Evolutionary conservation across 169 alveolate species (phyloP).

Genomic region (Plasmodium yoelii): DNA sequence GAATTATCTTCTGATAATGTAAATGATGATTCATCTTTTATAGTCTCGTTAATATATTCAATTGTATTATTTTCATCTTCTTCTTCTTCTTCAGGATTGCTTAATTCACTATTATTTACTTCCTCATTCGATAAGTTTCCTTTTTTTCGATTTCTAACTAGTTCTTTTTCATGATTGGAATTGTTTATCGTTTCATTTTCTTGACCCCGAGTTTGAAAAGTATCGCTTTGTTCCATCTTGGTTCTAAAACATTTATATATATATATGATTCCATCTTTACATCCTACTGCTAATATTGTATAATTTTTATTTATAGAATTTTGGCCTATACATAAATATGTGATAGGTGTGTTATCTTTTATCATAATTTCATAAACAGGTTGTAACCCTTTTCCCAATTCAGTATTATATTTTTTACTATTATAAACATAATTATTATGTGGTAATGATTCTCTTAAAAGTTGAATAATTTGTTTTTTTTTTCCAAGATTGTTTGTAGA

Average conservation of each 20-base stretch:
- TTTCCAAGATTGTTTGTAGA: background rate
- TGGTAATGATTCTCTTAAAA: conserved; percentile 51
- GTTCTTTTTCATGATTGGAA: background rate
- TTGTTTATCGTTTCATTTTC: background rate
- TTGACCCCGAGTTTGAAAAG: background rate
- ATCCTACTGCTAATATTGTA: conserved; percentile 88
- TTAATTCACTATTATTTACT: background rate
- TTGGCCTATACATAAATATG: conserved; percentile 88
- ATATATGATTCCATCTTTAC: conserved; percentile 87
- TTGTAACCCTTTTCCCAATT: conserved; percentile 62
- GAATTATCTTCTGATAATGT: conserved; percentile 25
- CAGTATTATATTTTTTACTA: conserved; percentile 45
- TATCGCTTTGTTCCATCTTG: conserved; percentile 75
- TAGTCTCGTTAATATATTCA: background rate
- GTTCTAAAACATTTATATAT: conserved; percentile 82
- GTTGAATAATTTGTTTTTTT: conserved; percentile 10
- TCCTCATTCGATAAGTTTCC: background rate
- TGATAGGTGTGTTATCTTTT: conserved; percentile 61
- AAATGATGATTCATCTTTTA: conserved; percentile 1
- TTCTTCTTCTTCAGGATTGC: background rate
- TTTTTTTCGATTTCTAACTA: background rate
- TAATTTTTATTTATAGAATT: conserved; percentile 84
- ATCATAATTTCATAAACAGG: conserved; percentile 44
- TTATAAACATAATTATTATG: conserved; percentile 41
- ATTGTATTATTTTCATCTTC: conserved; percentile 2